Base-by-base conservation (phyloP, 202 grass and related monocot genomes). In the Setaria italica region DNA sequence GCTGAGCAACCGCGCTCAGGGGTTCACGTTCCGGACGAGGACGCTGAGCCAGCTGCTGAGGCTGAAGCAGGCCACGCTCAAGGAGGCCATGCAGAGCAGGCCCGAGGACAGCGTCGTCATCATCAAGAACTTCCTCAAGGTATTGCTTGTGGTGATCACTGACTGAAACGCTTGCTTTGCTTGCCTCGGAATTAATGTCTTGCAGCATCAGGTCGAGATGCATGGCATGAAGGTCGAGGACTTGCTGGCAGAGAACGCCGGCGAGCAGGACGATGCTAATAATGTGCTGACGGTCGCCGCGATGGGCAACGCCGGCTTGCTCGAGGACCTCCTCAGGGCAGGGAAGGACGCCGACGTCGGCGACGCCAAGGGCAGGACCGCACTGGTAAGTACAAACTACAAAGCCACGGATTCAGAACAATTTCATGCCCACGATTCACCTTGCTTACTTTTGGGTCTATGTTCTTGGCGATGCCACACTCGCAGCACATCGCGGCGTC, bases 41-140 rank as follows among this genome's bases (percentile, higher is more conserved):
- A 96, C 91, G 45, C 81, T 99, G 11, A 90, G 92, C 82, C 96
- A 99, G 87, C 93, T 99, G 46, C 84, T 99, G 20, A 37, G 96
- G 80, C 76, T 99, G 16, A 95, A 92, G 84, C 96, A 92, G 82
- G 87, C 79, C 86, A 73, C 90, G 13, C 93, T 99, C 34, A 94
- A 88, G 89, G 93, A 99, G 86, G 93, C 85, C 30, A 95, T 99
- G 89, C 93, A 92, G 64, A 83, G 85, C 82, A 87, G 92, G 76
- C 91, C 88, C 29, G 93, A 89, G 32, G 96, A 99, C 82, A 90
- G 93, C 64, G 81, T 94, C 37, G 20, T 88, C 71, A 81, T 98
- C 90, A 95, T 99, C 88, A 91, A 70, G 64, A 94, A 96, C 90
- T 96, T 96, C 73, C 85, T 99, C 41, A 96, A 91, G 90, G 96